These are phyloP conservation scores for Sporothrix curviconia DNA, from an alignment of 2,329 filamentous ascomycete species.

Conservation along the genomic window DNA sequence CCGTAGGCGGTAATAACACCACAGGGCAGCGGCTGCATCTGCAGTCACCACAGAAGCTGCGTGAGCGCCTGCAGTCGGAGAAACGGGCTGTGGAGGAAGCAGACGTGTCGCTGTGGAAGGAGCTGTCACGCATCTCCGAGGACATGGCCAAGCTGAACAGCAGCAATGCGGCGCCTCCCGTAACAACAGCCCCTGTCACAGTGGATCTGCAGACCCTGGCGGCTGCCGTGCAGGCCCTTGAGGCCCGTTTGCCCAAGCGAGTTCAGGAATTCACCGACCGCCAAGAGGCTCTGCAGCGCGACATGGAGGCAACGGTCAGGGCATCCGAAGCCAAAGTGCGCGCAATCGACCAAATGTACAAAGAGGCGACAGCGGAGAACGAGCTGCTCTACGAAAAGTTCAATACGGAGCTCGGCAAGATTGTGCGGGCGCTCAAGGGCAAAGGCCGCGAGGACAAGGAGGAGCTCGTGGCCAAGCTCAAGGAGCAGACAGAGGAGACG, in stretches of 20 bases:
- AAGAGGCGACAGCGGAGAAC: slow-evolving; percentile 82
- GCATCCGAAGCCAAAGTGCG: slow-evolving; percentile 72
- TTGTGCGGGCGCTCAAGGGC: slow-evolving; percentile 66
- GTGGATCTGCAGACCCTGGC: slow-evolving; percentile 36
- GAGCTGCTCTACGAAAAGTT: slow-evolving; percentile 88
- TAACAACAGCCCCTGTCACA: not conserved
- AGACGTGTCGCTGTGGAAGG: slow-evolving; percentile 63
- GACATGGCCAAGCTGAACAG: slow-evolving; percentile 60
- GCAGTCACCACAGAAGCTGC: slow-evolving; percentile 66
- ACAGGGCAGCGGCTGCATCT: slow-evolving; percentile 52
- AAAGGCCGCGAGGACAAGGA: slow-evolving; percentile 72
- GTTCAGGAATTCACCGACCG: slow-evolving; percentile 54
- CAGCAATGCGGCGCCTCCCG: slow-evolving; percentile 19
- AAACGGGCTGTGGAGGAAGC: slow-evolving; percentile 66
- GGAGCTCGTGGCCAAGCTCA: slow-evolving; percentile 64
- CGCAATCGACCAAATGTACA: slow-evolving; percentile 81
- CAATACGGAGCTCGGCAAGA: slow-evolving; percentile 81
- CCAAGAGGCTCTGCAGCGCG: slow-evolving; percentile 58
- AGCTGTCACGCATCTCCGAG: slow-evolving; percentile 72
- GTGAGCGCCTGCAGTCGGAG: slow-evolving; percentile 78
- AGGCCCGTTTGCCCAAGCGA: slow-evolving; percentile 56
- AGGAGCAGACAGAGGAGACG: slow-evolving; percentile 70
- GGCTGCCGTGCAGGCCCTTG: slow-evolving; percentile 57
- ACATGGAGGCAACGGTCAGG: slow-evolving; percentile 64
- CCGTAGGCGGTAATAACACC: no score